Conservation (phyloP, 1,284 basidiomycete species). For the Malassezia dermatis region DNA sequence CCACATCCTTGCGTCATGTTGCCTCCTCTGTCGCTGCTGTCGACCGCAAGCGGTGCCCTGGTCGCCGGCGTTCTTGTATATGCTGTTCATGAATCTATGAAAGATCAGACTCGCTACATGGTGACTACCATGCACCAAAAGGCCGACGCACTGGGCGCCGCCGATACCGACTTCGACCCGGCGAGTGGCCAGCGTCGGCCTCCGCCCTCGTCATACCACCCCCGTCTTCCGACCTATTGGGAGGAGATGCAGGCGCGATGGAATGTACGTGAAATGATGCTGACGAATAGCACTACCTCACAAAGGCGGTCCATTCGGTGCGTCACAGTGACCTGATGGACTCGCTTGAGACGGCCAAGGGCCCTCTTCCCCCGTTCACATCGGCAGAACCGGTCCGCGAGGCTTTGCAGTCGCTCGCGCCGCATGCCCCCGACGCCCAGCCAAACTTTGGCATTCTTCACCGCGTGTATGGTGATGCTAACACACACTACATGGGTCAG, state of each 20-base stretch:
- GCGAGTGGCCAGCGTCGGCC: constrained; percentile 1
- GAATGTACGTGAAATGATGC: constrained; percentile 9
- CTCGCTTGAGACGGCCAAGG: background rate
- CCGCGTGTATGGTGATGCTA: constrained; percentile 11
- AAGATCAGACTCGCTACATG: constrained; percentile 16
- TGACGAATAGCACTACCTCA: constrained; percentile 6
- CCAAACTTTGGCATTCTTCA: constrained; percentile 13
- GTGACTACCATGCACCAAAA: constrained; percentile 3
- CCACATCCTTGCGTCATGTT: background rate
- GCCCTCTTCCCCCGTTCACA: background rate
- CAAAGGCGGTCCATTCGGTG: background rate
- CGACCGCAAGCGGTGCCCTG: constrained; percentile 3
- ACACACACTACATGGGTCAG: constrained; percentile 18
- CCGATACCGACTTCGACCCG: constrained; percentile 7
- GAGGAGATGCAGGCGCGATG: constrained; percentile 15
- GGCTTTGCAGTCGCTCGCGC: constrained; percentile 13
- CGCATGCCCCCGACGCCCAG: constrained; percentile 12
- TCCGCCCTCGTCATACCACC: constrained; percentile 5
- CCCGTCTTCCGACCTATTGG: constrained; percentile 13
- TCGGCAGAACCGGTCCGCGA: background rate
- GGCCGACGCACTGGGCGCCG: constrained; percentile 3
- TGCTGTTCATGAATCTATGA: constrained; percentile 10
- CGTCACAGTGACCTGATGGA: background rate
- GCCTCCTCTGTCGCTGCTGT: constrained; percentile 4
- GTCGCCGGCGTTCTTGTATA: constrained; percentile 13